Evolutionary conservation across 2,329 filamentous ascomycete genomes (phyloP).

Genomic region (Alternaria sp.): DNA sequence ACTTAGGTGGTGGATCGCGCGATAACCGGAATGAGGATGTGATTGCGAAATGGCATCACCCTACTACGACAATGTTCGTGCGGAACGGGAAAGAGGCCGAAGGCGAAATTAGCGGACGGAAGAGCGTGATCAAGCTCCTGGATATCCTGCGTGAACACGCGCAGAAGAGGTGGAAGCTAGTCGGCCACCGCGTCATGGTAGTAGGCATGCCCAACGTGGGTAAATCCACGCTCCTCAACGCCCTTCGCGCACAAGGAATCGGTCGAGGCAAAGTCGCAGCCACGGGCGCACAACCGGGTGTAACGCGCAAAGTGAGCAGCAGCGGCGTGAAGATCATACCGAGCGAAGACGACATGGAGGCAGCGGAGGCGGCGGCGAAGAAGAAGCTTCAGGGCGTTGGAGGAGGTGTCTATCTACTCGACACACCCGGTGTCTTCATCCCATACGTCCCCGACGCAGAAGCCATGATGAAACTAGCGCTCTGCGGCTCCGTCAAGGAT

Average conservation of each 20-base stretch:
- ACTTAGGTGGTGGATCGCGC: constrained; percentile 52
- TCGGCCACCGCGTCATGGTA: constrained; percentile 82
- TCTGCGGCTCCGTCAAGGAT: constrained; percentile 90
- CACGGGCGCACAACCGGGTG: constrained; percentile 86
- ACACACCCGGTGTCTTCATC: constrained; percentile 94
- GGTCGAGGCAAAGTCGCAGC: constrained; percentile 72
- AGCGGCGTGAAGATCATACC: constrained; percentile 79
- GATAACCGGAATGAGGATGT: constrained; percentile 55
- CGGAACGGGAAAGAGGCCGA: constrained; percentile 44
- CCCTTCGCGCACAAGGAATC: constrained; percentile 74
- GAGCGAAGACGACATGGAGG: constrained; percentile 55
- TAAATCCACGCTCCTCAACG: constrained; percentile 93
- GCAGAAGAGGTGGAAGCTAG: constrained; percentile 64
- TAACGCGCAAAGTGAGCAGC: constrained; percentile 79
- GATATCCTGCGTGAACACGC: constrained; percentile 60
- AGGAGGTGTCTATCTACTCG: constrained; percentile 78
- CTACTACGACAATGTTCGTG: constrained; percentile 60
- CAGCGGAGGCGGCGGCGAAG: constrained; percentile 20
- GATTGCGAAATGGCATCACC: constrained; percentile 61
- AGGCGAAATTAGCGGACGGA: constrained; percentile 31
- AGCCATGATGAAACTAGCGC: constrained; percentile 92
- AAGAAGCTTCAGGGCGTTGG: constrained; percentile 43
- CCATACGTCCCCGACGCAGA: constrained; percentile 86
- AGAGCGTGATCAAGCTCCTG: constrained; percentile 49
- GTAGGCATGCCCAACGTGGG: constrained; percentile 99